These are phyloP conservation scores for Phytophthora nicotianae DNA, from an alignment of 352 stramenopile genomes.

Conservation along the genomic window DNA sequence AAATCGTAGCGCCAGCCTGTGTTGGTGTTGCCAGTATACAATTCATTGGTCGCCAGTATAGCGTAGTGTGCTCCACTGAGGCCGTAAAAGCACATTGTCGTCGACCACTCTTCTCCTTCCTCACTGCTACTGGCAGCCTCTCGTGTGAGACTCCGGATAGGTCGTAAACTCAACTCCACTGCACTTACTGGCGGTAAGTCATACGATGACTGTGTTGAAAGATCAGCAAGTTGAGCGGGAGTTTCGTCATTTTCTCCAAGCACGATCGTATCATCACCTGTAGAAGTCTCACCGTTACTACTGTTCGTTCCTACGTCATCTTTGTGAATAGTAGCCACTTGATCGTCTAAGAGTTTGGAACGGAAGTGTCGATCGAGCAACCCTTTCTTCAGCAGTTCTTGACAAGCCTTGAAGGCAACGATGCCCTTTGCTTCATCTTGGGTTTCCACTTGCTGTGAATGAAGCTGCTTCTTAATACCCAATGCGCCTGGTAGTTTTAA, in stretches of 20 bases:
- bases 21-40: conserved; percentile 86
- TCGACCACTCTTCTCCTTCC: conserved; percentile 44
- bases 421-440: conserved; percentile 79
- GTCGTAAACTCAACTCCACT: conserved; percentile 63
- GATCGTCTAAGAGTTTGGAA: conserved; percentile 70
- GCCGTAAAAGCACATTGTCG: conserved; percentile 84
- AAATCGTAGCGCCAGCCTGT: conserved; percentile 85
- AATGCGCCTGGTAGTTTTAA: conserved; percentile 65
- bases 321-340: conserved; percentile 42
- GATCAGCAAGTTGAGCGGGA: conserved; percentile 52
- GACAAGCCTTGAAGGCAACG: conserved; percentile 80
- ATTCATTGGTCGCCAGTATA: conserved; percentile 74
- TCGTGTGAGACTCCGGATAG: conserved; percentile 60
- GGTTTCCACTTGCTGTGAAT: conserved; percentile 64
- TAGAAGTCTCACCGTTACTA: conserved; percentile 4
- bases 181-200: conserved; percentile 84
- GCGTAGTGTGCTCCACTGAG: conserved; percentile 69
- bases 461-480: conserved; percentile 65
- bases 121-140: conserved; percentile 26
- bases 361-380: conserved; percentile 74
- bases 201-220: conserved; percentile 85
- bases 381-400: conserved; percentile 73
- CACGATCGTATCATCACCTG: conserved; percentile 42
- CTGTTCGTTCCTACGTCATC: conserved; percentile 18
- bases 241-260: conserved; percentile 36